Conservation (phyloP, 2,329 filamentous ascomycete genomes). For the Thielaviopsis ethacetica region DNA sequence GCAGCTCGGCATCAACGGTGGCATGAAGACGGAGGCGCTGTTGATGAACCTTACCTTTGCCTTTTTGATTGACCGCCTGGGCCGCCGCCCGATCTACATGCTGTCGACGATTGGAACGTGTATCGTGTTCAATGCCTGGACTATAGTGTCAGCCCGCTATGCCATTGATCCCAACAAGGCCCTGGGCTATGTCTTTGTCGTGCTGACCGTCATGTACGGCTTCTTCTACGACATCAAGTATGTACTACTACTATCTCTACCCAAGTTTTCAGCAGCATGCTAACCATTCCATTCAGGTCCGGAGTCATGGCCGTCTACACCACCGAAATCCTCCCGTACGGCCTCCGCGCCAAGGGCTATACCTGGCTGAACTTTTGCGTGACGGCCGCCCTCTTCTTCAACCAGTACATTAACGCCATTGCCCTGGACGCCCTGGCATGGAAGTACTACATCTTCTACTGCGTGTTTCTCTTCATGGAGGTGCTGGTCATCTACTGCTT, state of each 20-base stretch:
- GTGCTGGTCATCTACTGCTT: slow-evolving; percentile 15
- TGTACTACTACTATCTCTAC: neutral
- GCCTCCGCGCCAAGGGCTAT: slow-evolving; percentile 16
- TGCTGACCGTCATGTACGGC: slow-evolving; percentile 21
- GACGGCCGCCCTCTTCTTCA: slow-evolving; percentile 12
- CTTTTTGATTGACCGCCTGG: slow-evolving; percentile 16
- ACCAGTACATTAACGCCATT: slow-evolving; percentile 14
- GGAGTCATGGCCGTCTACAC: slow-evolving; percentile 16
- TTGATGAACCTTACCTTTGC: slow-evolving; percentile 14
- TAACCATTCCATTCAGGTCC: slow-evolving; percentile 11
- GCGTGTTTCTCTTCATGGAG: slow-evolving; percentile 11
- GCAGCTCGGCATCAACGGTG: slow-evolving; percentile 26
- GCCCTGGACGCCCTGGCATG: slow-evolving; percentile 14
- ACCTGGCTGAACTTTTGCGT: slow-evolving; percentile 15
- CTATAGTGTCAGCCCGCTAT: slow-evolving; percentile 11
- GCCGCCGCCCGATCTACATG: slow-evolving; percentile 20
- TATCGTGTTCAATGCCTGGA: slow-evolving; percentile 11
- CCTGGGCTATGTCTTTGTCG: slow-evolving; percentile 17
- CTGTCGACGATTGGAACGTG: slow-evolving; percentile 15
- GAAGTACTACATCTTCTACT: slow-evolving; percentile 14
- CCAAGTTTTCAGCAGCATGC: neutral
- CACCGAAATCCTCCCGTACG: slow-evolving; percentile 17
- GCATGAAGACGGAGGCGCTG: slow-evolving; percentile 3
- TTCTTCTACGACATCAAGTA: slow-evolving; percentile 18
- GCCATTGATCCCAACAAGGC: slow-evolving; percentile 8